These are phyloP conservation scores for Cucurbita argyrosperma DNA, from an alignment of 306 rosid genomes.

Conservation along the genomic window DNA sequence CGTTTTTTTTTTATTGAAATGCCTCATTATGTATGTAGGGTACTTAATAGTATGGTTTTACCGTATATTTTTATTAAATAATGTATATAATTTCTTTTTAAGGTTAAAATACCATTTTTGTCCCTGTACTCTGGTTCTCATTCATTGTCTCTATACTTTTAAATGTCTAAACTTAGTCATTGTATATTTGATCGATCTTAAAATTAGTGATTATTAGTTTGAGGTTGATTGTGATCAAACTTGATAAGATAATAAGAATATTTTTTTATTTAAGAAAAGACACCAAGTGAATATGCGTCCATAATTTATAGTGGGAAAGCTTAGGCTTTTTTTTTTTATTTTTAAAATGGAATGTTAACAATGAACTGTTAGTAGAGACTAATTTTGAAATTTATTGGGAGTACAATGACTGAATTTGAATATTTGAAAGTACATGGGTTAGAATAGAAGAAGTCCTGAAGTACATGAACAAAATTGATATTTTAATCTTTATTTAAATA, in stretches of 20 bases:
- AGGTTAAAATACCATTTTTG: too few species aligned
- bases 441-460: not conserved
- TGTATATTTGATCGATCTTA: too few species aligned
- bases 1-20: not conserved
- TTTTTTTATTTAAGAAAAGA: too few species aligned
- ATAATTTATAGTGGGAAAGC: not conserved
- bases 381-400: too few species aligned
- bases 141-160: not conserved
- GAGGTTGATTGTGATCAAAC: not conserved
- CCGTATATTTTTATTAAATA: not conserved
- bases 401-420: not conserved
- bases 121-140: not conserved
- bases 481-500: not conserved
- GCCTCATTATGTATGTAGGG: not conserved
- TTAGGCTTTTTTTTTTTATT: too few species aligned
- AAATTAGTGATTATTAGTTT: not conserved
- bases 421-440: too few species aligned
- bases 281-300: not conserved
- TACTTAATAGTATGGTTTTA: not conserved
- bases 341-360: too few species aligned
- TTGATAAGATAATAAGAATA: not conserved
- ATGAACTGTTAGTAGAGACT: too few species aligned
- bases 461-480: not conserved
- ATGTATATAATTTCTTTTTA: not conserved
- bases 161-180: too few species aligned